Evolutionary conservation across 192 early-diverging fungal genomes (phyloP), one percentile per base, ranked within the genome.

Genomic region (Entrophospora sp.): DNA sequence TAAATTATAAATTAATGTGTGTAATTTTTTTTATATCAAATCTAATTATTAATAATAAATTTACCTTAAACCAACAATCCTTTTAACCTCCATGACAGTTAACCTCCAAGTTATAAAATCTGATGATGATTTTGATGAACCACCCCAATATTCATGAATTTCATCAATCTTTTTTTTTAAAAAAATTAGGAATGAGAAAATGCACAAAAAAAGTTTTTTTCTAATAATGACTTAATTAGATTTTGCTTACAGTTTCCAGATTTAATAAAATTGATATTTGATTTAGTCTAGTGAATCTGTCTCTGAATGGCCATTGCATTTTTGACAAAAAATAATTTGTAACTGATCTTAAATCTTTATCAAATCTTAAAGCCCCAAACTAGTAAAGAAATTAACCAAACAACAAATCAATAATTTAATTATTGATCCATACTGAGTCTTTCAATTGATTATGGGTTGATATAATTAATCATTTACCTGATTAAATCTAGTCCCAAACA

Each of bases 321-420:
- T 84, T 72, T 6, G 68, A 65, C 25, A 86, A 78, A n/a, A 93
- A 60, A 61, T 86, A 85, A 31, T 83, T 79, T 36, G 75, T 84
- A 8, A 95, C 73, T 10, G 82, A 73, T 1, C 96, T 81, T 9
- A 97, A 69, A 69, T 99, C 95, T 71, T 91, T 91, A 58, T 99
- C 97, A 69, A 97, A 94, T 48, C 89, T 82, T 31, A 97, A 79
- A 3, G 90, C 92, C 0, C 97, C 97, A 40, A 94, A 84, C 74
- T 87, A 68, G 0, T 67, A 20, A 32, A 10, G 71, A 56, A 18
- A 62, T 48, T 4, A 45, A 38, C 38, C 10, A 52, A 24, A 73
- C 24, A 40, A n/a, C 16, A 27, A 5, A 61, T 72, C 6, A n/a
- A n/a, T n/a, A n/a, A n/a, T n/a, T n/a, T n/a, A n/a, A n/a, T n/a